Evolutionary conservation across 345 rosid genomes (phyloP).

Genomic region (Eucalyptus polyanthemos): DNA sequence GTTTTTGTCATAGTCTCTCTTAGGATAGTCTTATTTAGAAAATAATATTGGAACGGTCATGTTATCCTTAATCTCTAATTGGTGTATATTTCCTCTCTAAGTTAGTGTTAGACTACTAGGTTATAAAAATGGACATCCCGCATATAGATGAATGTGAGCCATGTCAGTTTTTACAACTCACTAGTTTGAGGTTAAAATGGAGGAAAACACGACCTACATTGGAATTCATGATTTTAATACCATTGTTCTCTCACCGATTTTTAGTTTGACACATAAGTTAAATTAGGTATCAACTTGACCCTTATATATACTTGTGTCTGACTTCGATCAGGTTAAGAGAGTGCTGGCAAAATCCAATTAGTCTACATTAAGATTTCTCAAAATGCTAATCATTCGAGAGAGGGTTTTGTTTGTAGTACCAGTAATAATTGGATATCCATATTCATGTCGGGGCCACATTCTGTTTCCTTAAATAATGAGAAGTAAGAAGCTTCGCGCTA

Average conservation of each 20-base stretch:
- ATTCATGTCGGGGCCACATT: background rate
- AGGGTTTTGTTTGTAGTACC: background rate
- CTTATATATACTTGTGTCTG: fast-evolving
- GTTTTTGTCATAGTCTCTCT: background rate
- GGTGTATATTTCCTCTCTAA: background rate
- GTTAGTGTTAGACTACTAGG: background rate
- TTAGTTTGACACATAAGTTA: background rate
- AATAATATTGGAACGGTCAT: background rate
- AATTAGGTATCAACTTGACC: background rate
- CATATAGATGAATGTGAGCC: background rate
- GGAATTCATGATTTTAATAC: background rate
- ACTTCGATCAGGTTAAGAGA: fast-evolving
- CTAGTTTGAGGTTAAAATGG: background rate
- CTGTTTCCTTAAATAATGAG: background rate
- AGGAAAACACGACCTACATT: fast-evolving
- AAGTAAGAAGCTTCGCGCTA: fast-evolving
- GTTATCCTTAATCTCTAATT: background rate
- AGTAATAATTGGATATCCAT: background rate
- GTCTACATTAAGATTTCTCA: background rate
- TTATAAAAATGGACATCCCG: background rate
- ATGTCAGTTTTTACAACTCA: background rate
- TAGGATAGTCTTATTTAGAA: background rate
- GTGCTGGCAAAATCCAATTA: background rate
- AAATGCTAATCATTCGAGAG: background rate
- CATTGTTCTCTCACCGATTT: fast-evolving